phyloP scores from a whole-genome alignment of 1,284 basidiomycete species.

The Apiotrichum akiyoshidainum region DNA sequence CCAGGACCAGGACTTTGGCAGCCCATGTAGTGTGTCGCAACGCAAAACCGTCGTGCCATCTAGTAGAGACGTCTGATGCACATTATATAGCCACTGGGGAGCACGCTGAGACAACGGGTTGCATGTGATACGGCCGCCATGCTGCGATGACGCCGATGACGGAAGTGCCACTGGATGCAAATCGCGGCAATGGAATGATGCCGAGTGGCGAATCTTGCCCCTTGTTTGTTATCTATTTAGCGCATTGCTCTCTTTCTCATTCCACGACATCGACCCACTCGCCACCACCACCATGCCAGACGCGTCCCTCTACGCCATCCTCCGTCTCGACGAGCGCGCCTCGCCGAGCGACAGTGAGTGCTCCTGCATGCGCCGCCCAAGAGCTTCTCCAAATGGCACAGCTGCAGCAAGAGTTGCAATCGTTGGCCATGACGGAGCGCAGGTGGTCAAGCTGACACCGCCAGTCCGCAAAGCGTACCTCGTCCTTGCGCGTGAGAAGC shows the following conservation, averaged over 20 bases:
- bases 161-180: no score
- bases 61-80: no score
- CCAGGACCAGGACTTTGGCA: no score
- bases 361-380: no score
- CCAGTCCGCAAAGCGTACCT: constrained; percentile 5
- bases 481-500: neutral
- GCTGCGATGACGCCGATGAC: no score
- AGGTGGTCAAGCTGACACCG: neutral
- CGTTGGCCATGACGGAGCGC: neutral
- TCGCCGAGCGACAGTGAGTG: constrained; percentile 1
- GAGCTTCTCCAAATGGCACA: no score
- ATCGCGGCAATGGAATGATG: neutral
- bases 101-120: no score
- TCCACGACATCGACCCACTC: neutral
- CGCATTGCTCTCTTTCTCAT: neutral
- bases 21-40: neutral
- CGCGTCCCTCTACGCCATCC: constrained; percentile 1
- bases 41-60: no score
- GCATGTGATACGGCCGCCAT: no score
- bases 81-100: no score
- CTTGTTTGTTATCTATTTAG: neutral
- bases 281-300: neutral
- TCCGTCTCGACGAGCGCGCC: neutral
- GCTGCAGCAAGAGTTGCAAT: no score
- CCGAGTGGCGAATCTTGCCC: no score